Base-by-base conservation (phyloP, 2,329 filamentous ascomycete species). In the Monilinia vaccinii-corymbosi region DNA sequence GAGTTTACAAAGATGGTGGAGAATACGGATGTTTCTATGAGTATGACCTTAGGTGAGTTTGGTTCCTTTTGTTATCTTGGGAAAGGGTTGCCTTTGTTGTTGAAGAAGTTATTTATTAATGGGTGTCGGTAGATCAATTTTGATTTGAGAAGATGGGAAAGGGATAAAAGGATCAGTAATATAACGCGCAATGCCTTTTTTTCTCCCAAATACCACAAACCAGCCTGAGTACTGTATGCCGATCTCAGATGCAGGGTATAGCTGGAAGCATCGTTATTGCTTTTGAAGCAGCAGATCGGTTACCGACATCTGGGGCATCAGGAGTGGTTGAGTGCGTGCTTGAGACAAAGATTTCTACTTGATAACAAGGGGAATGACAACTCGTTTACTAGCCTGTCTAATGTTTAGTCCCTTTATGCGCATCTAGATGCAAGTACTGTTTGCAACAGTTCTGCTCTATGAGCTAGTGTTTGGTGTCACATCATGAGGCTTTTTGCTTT, bases 1-100 rank as follows among this genome's bases (percentile, higher is more conserved):
- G 94, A 99, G 81, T 99, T 99, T 73, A 93, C 86, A 63, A 91
- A 94, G 78, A 97, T 99, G 93, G 94, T 99, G 56, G 93, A 97
- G 81, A 96, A 88, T 74, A 97, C 93, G 60, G 85, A 88, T 70
- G 81, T 88, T 67, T 86, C 83, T 77, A 85, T 86, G 81, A 87
- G 83, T 77, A 87, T 88, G 84, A 88, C 85, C 68, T 77, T 88
- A 71, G 84, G 85, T 85, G 71, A 75, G 79, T 79, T 60, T 50
- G 23, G 18, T 11, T 55, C 14, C 11, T n/a, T 38, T 14, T 50
- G 16, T 44, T 44, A 11, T 40, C 10, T 44, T 13, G 31, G 28
- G 34, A 36, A 23, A 18, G 9, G 23, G 31, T 6, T 11, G 4
- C 32, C 31, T n/a, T 16, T 25, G 21, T 8, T 42, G 18, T 9